Evolutionary conservation across 2,329 filamentous ascomycete genomes (phyloP), one percentile per base, ranked within the genome.

Genomic region (Penicillium corylophilum): DNA sequence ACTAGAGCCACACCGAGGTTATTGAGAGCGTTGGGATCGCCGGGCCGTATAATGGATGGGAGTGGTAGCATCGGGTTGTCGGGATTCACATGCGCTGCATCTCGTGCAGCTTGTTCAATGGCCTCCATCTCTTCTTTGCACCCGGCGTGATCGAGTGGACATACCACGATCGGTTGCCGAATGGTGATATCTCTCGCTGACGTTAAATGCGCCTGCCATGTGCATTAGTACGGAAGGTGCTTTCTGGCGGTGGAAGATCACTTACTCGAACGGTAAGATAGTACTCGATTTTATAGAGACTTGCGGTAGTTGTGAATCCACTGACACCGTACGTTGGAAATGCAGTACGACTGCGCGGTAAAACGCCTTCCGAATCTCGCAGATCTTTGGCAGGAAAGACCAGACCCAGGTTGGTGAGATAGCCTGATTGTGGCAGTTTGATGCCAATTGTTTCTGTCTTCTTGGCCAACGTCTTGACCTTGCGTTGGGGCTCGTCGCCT

Each of bases 71-170:
- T 92, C 0, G 92, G 94, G 63, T 94, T 94, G 55, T 95, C 90
- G 0, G 88, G 88, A 61, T 93, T 90, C 54, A 97, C 87, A 55
- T 89, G 85, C 15, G 89, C 88, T 2, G 94, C 93, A 63, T 97
- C 93, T 71, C 92, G 93, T 39, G 94, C 94, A 0, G 94, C 89
- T 73, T 96, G 90, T 68, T 96, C 92, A 57, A 99, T 97, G 33
- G 92, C 92, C 64, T 96, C 92, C 90, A 99, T 96, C 75, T 97
- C 94, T 69, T 96, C 92, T 71, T 95, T 96, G 75, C 94, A 99
- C 15, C 88, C 89, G 60, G 95, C 90, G 66, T 96, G 90, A 67
- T 99, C 94, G 56, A 96, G 84, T 0, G 94, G 93, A 65, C 93
- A 97, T 46, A 97, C 94, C 29, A 97, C 90, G 51, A 99, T 96